A percentile compares a stretch with the other conserved stretches of the same genome.
These are phyloP conservation scores for Luffa aegyptiaca DNA, from an alignment of 306 rosid genomes.

Conservation along the genomic window DNA sequence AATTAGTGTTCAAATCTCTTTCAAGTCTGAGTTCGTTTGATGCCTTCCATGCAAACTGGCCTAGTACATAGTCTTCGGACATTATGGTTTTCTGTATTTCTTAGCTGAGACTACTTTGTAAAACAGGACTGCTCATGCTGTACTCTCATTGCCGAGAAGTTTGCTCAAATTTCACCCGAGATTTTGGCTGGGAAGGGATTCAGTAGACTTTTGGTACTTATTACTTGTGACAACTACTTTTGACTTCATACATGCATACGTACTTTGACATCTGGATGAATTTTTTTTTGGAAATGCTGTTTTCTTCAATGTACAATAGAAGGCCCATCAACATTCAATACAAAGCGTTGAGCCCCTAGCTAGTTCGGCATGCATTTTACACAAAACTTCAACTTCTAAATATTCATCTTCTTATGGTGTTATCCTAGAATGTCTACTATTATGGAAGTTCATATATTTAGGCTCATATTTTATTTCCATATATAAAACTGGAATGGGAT, in stretches of 20 bases:
- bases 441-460: neutral
- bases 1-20: neutral
- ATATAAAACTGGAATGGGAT: neutral
- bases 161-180: conserved; percentile 47
- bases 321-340: neutral
- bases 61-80: neutral
- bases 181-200: conserved; percentile 55
- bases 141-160: conserved; percentile 57
- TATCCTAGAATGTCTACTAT: neutral
- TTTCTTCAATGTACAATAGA: neutral
- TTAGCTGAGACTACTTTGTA: neutral
- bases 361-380: neutral
- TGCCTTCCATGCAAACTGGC: neutral
- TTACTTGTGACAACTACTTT: neutral
- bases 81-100: neutral
- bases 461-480: neutral
- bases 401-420: neutral
- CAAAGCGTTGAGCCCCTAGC: neutral
- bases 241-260: neutral
- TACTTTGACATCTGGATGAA: neutral
- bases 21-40: neutral
- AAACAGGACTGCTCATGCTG: conserved; percentile 66
- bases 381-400: neutral
- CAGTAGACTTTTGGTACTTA: conserved; percentile 64
- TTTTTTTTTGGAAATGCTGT: neutral